phyloP scores from a whole-genome alignment of 2,329 filamentous ascomycete species.

The Thielaviopsis euricoi region DNA sequence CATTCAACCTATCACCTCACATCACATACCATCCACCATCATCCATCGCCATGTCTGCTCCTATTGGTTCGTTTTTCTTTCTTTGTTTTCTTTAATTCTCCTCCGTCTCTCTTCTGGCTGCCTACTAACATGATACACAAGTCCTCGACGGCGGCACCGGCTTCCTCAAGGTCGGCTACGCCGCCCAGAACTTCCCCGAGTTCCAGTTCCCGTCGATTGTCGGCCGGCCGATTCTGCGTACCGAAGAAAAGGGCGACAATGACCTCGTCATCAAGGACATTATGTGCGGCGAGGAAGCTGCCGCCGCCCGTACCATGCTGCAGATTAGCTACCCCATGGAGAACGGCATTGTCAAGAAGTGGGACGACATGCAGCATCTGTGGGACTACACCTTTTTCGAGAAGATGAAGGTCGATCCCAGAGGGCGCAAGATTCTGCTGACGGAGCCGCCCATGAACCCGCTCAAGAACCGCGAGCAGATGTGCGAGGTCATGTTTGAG shows the following conservation, averaged over 20 bases:
- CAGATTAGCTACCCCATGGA: constrained; percentile 99
- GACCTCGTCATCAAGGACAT: constrained; percentile 79
- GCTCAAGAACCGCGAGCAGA: constrained; percentile 88
- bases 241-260: constrained; percentile 60
- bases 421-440: constrained; percentile 87
- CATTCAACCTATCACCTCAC: neutral
- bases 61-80: neutral
- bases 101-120: neutral
- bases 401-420: constrained; percentile 85
- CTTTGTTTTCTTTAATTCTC: neutral
- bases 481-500: constrained; percentile 99
- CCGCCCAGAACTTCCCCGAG: constrained; percentile 97
- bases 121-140: constrained; percentile 21
- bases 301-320: constrained; percentile 87
- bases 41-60: neutral
- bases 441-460: constrained; percentile 98
- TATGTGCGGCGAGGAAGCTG: constrained; percentile 98
- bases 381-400: constrained; percentile 99
- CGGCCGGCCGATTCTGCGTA: constrained; percentile 89
- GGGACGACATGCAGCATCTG: constrained; percentile 99
- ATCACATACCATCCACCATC: neutral
- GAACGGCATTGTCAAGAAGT: constrained; percentile 97
- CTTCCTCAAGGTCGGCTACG: constrained; percentile 99
- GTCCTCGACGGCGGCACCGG: constrained; percentile 99
- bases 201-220: constrained; percentile 98